Evolutionary conservation across 257 asterid genomes (phyloP).

Genomic region (Solanum dulcamara): DNA sequence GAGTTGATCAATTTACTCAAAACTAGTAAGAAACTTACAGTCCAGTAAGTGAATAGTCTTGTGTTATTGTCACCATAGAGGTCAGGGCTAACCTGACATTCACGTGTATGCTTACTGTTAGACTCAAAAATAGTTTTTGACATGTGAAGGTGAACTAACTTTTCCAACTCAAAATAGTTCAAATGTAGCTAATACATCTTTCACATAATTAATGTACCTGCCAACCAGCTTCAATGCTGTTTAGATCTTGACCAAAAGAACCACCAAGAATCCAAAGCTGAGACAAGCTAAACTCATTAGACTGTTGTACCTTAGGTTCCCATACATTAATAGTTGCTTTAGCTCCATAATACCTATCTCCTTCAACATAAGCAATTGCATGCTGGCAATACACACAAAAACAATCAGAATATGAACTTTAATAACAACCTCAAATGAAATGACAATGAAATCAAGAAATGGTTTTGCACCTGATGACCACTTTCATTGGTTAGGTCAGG

Average conservation of each 20-base stretch:
- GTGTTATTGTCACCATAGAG: constrained; percentile 18
- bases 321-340: constrained; percentile 77
- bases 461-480: constrained; percentile 64
- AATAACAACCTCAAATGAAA: background rate
- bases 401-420: background rate
- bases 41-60: constrained; percentile 14
- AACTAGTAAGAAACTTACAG: constrained; percentile 1
- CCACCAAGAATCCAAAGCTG: constrained; percentile 89
- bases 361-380: constrained; percentile 80
- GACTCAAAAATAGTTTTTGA: background rate
- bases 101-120: constrained; percentile 1
- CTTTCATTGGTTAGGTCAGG: constrained; percentile 61
- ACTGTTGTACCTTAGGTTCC: constrained; percentile 80
- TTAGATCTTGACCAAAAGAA: constrained; percentile 76
- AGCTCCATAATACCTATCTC: constrained; percentile 68
- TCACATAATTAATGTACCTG: constrained; percentile 40
- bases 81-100: constrained; percentile 60
- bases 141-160: background rate
- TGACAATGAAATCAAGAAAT: background rate
- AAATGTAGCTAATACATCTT: background rate
- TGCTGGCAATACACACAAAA: constrained; percentile 35
- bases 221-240: constrained; percentile 95
- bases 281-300: constrained; percentile 77
- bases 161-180: background rate
- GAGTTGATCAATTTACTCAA: background rate